Evolutionary conservation across 768 basidiomycete species (phyloP).

Genomic region (Russula vinacea): DNA sequence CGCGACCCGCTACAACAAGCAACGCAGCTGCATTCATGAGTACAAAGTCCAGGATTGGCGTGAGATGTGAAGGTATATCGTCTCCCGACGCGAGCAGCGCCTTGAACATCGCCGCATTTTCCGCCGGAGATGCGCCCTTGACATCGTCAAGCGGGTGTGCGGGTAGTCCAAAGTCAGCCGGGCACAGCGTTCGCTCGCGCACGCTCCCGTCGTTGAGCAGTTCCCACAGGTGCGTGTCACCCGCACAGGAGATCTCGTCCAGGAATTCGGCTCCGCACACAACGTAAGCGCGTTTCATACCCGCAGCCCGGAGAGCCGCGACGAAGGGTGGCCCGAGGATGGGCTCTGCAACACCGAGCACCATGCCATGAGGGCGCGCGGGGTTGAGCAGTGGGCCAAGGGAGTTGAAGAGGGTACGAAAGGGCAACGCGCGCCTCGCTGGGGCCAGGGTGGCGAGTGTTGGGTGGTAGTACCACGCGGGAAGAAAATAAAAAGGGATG

Average conservation of each 20-base stretch:
- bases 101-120: conserved; percentile 77
- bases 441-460: conserved; percentile 78
- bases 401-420: conserved; percentile 95
- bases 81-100: conserved; percentile 57
- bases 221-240: conserved; percentile 82
- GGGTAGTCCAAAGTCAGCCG: conserved; percentile 72
- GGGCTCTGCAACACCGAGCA: conserved; percentile 83
- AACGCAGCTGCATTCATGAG: conserved; percentile 87
- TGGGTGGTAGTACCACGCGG: conserved; percentile 93
- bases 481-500: conserved; percentile 86
- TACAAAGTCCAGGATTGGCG: conserved; percentile 79
- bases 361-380: conserved; percentile 79
- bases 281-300: conserved; percentile 81
- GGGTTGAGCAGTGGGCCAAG: conserved; percentile 95
- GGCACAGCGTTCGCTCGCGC: conserved; percentile 58
- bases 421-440: conserved; percentile 80
- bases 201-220: conserved; percentile 62
- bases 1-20: conserved; percentile 79
- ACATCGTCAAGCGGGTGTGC: conserved; percentile 69
- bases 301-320: conserved; percentile 62
- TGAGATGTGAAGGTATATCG: conserved; percentile 52
- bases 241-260: conserved; percentile 95
- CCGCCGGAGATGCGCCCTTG: conserved; percentile 64
- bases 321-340: conserved; percentile 83
- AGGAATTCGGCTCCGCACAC: conserved; percentile 90